phyloP scores from a whole-genome alignment of 441 rosid genomes.

The Iberis amara region DNA sequence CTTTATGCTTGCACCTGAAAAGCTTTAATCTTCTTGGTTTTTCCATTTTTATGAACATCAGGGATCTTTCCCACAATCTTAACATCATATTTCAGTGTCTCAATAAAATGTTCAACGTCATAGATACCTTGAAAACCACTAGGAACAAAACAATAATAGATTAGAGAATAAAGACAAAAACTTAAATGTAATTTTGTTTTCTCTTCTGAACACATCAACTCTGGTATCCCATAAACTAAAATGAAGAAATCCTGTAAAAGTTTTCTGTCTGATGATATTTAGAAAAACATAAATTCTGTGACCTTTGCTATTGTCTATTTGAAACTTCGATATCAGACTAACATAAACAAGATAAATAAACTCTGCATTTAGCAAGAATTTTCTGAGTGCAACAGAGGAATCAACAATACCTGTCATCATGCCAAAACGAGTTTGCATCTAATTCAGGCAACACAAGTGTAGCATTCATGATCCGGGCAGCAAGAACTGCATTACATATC shows the following conservation, averaged over 20 bases:
- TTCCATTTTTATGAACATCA: constrained; percentile 81
- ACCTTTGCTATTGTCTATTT: background rate
- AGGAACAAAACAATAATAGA: constrained; percentile 10
- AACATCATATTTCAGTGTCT: constrained; percentile 71
- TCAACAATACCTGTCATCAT: constrained; percentile 69
- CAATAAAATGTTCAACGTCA: constrained; percentile 88
- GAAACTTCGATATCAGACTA: background rate
- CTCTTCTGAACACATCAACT: constrained; percentile 1
- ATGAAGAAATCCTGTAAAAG: background rate
- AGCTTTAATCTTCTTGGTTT: constrained; percentile 78
- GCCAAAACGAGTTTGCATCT: constrained; percentile 99
- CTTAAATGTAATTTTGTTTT: background rate
- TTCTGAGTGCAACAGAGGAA: background rate
- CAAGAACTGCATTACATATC: constrained; percentile 99
- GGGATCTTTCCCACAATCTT: constrained; percentile 82
- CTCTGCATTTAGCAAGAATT: too few relatives aligned
- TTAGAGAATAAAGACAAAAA: constrained; percentile 4
- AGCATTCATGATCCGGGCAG: constrained; percentile 98
- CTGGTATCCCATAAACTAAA: constrained; percentile 4
- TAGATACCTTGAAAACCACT: constrained; percentile 95
- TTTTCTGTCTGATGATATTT: constrained; percentile 7
- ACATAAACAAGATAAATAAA: too few relatives aligned
- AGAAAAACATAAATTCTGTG: constrained; percentile 1
- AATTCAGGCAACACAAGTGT: constrained; percentile 93
- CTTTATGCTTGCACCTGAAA: constrained; percentile 50